Evolutionary conservation across 441 rosid genomes (phyloP).

Genomic region (Melastoma candidum): DNA sequence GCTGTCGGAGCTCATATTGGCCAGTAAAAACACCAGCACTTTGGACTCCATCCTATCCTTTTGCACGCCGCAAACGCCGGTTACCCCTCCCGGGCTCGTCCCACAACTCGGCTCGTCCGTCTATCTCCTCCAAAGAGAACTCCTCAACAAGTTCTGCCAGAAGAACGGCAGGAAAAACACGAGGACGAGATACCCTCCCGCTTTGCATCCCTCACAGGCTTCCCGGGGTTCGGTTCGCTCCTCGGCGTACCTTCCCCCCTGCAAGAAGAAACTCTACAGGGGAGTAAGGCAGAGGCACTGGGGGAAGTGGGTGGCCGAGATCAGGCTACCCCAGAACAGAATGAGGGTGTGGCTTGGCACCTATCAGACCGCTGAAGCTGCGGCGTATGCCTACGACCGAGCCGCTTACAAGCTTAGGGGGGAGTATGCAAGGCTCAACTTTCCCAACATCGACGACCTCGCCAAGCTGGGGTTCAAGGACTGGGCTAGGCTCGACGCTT

Average conservation of each 20-base stretch:
- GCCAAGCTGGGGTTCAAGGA: slow-evolving; percentile 50
- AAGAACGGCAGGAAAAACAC: slow-evolving; percentile 1
- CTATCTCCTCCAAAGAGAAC: slow-evolving; percentile 17
- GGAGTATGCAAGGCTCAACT: slow-evolving; percentile 83
- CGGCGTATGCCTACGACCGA: slow-evolving; percentile 88
- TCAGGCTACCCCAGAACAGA: slow-evolving; percentile 68
- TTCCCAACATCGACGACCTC: slow-evolving; percentile 39
- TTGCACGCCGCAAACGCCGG: neutral
- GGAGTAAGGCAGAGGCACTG: slow-evolving; percentile 82
- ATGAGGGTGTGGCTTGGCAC: slow-evolving; percentile 74
- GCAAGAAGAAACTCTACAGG: slow-evolving; percentile 58
- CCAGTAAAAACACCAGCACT: neutral
- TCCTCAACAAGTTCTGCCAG: slow-evolving; percentile 15
- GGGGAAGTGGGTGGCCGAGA: slow-evolving; percentile 89
- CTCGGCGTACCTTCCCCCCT: too few species aligned
- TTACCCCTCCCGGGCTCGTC: neutral
- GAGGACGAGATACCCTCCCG: too few species aligned
- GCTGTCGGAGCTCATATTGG: too few species aligned
- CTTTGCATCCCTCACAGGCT: too few species aligned
- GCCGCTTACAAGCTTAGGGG: slow-evolving; percentile 95
- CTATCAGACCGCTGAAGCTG: slow-evolving; percentile 57
- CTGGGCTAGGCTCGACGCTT: slow-evolving; percentile 15
- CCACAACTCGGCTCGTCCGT: slow-evolving; percentile 16
- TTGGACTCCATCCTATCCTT: slow-evolving; percentile 14
- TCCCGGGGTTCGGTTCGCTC: too few species aligned